Conservation (phyloP, 257 asterid species). For the Orobanche coerulescens region DNA sequence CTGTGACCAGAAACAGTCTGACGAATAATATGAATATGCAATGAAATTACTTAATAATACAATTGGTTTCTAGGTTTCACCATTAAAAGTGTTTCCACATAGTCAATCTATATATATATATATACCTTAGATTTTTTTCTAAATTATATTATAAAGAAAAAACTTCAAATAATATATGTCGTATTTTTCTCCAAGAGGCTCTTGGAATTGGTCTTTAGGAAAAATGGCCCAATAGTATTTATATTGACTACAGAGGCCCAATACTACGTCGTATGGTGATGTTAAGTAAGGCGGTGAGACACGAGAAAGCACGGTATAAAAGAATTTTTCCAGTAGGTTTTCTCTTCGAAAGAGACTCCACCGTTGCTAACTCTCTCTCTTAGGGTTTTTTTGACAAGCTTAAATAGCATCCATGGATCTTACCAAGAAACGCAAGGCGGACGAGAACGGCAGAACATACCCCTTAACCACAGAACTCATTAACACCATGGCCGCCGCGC, state of each 20-base stretch:
- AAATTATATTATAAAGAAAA: no score
- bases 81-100: no score
- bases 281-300: constrained; percentile 3
- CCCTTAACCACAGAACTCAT: constrained; percentile 28
- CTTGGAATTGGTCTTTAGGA: no score
- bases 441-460: constrained; percentile 67
- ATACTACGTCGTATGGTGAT: background rate
- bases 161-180: no score
- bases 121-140: no score
- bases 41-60: no score
- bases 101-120: no score
- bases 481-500: constrained; percentile 23
- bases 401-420: constrained; percentile 51
- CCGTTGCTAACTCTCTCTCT: background rate
- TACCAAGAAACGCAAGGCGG: constrained; percentile 79
- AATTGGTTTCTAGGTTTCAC: no score
- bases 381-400: constrained; percentile 22
- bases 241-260: background rate
- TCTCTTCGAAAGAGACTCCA: background rate
- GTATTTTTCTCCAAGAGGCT: no score
- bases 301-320: background rate
- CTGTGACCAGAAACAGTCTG: no score
- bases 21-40: no score
- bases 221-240: no score
- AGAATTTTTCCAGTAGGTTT: constrained; percentile 22